Evolutionary conservation across 1,139 yeast genomes (phyloP), one percentile per base, ranked within the genome.

Genomic region (Pneumocystis murina): DNA sequence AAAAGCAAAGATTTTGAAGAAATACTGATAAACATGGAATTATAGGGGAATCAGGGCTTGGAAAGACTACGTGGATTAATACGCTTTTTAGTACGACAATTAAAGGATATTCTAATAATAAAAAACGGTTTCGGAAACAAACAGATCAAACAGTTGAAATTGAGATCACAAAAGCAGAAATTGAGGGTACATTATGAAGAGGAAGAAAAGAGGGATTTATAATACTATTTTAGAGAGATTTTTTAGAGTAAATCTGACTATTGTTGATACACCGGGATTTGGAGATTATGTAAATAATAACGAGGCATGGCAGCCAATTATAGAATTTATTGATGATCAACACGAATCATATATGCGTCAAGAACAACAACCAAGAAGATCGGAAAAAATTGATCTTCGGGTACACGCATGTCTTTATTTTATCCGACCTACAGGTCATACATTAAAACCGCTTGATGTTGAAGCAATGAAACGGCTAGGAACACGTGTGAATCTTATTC

Each of bases 241-340:
- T 73, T 92, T 92, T 78, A 83, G 82, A 71, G 81, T 92, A 70
- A 83, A 94, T 67, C 82, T 94, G 69, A 92, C 92, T 72, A 81
- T 92, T 66, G 84, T 94, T 70, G 99, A 92, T 75, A 92, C 98
- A 8, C 98, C 98, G 20, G 98, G 98, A 1, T 90, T 92, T 73
- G 99, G 98, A 68, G 96, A 91, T 76, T 89, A 90, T 74, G 95
- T 92, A 71, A 87, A 92, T 79, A 92, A 92, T 77, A 84, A 82
- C 71, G 92, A 88, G 72, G 83, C 96, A 63, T 94, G 97, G 97
- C 87, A 86, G 70, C 92, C 97, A 57, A 85, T 94, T 70, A 82
- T 90, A 66, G 97, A 91, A 74, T 92, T 91, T 72, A 82, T 92
- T 68, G 98, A 92, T 75, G 98, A 92, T 76, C 98, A 92, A 78